Evolutionary conservation across 192 early-diverging fungal species (phyloP).

Genomic region (Coemansia umbellata): DNA sequence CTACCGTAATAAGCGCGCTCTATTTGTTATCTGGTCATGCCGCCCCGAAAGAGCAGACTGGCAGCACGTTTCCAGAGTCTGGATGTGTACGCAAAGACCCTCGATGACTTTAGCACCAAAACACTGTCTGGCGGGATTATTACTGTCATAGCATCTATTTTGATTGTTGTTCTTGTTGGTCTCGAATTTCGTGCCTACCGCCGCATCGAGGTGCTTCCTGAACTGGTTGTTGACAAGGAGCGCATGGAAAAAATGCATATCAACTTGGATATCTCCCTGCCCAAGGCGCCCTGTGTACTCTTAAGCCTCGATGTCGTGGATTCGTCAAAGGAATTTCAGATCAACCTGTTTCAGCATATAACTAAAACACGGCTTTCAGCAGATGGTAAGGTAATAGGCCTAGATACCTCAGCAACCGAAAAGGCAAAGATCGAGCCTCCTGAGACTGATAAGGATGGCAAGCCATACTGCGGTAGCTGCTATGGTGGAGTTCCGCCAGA

Average conservation of each 20-base stretch:
- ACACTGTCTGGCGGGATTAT: slow-evolving; percentile 82
- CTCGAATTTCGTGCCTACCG: slow-evolving; percentile 83
- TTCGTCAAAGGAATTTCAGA: slow-evolving; percentile 81
- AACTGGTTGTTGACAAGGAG: slow-evolving; percentile 76
- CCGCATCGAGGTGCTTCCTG: slow-evolving; percentile 61
- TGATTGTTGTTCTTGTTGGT: slow-evolving; percentile 73
- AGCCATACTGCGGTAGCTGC: slow-evolving; percentile 80
- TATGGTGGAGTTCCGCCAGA: slow-evolving; percentile 70
- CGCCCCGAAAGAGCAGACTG: slow-evolving; percentile 5
- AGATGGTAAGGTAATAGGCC: slow-evolving; percentile 58
- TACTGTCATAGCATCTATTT: slow-evolving; percentile 67
- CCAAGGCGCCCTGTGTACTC: slow-evolving; percentile 86
- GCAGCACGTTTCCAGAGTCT: slow-evolving; percentile 54
- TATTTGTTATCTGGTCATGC: no score
- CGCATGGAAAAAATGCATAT: slow-evolving; percentile 88
- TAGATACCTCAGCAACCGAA: background rate
- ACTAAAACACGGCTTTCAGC: slow-evolving; percentile 73
- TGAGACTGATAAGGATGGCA: slow-evolving; percentile 17
- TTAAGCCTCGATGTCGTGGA: slow-evolving; percentile 95
- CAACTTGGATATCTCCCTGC: slow-evolving; percentile 88
- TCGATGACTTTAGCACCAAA: slow-evolving; percentile 89
- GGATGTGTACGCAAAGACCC: slow-evolving; percentile 93
- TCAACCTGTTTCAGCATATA: slow-evolving; percentile 74
- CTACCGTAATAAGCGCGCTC: no score
- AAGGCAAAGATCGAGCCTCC: slow-evolving; percentile 4